Base-by-base conservation (phyloP, 495 filamentous ascomycete species). In the Aspergillus campestris region DNA sequence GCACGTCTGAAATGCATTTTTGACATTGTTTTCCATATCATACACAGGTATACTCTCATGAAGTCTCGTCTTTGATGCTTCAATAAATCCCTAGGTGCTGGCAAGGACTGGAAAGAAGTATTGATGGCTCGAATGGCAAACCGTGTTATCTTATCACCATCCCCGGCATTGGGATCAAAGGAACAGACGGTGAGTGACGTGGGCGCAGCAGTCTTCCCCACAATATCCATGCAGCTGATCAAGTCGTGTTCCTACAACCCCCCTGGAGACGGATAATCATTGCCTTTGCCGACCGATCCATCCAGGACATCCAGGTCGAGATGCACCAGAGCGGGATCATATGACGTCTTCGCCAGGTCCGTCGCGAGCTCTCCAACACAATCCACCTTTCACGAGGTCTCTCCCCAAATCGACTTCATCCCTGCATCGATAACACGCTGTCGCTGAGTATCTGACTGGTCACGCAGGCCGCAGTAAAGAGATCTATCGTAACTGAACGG, bases 251-350 rank as follows among this genome's bases (percentile, higher is more conserved):
- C 51, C 12, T 51, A 34, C 39, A 61, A 18, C 1, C 59, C 53
- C 0, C 53, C 56, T 9, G 48, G 48, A 2, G 56, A 59, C 8
- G 53, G 56, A 46, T 54, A 62, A 40, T 59, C 56, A 48, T 62
- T 59, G 7, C 57, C 53, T 33, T 57, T 58, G 5, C 59, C 59
- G 31, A 53, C 55, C 5, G 46, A 49, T 0, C 40, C 53, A 41
- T 59, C 59, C 27, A 57, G 42, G 3, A 55, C 45, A 37, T 59
- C 51, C 4, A 59, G 38, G 31, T 62, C 59, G 3, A 62, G 38
- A 44, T 62, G 58, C 31, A 58, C 58, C 11, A 58, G 9, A 5
- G 55, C 52, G 3, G 46, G 46, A 34, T 30, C 43, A 35, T 51
- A 56, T 3, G 37, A 37, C 5, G 13, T n/a, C n/a, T 14, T 8